Conservation (phyloP, 441 rosid species). For the Macaranga tanarius region DNA sequence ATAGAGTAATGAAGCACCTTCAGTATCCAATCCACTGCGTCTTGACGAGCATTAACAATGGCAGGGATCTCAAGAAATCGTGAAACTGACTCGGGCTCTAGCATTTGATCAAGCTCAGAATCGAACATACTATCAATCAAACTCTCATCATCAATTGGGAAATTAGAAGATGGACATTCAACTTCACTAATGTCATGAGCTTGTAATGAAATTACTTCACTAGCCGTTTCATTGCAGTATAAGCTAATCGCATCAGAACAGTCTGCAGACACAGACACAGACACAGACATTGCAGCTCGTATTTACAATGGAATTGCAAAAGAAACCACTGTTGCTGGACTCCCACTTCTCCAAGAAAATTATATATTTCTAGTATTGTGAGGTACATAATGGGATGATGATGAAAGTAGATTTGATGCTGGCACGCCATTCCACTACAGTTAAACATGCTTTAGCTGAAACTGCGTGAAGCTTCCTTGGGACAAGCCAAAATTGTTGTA, state of each 20-base stretch:
- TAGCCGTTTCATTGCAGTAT: conserved; percentile 32
- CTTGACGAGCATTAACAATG: conserved; percentile 25
- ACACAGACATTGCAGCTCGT: conserved; percentile 29
- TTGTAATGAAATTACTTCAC: conserved; percentile 14
- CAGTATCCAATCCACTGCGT: conserved; percentile 38
- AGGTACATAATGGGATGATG: background rate
- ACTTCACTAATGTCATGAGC: conserved; percentile 6
- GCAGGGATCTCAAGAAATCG: conserved; percentile 17
- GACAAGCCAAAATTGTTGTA: conserved; percentile 19
- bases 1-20: conserved; percentile 21
- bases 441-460: background rate
- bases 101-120: conserved; percentile 35
- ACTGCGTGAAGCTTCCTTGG: conserved; percentile 37
- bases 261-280: conserved; percentile 34
- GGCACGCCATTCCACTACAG: background rate
- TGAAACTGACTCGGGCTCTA: conserved; percentile 15
- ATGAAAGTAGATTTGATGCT: background rate
- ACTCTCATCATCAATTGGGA: conserved; percentile 23
- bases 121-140: conserved; percentile 22
- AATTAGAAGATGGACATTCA: background rate
- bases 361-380: no score
- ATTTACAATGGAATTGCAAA: background rate
- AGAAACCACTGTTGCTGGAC: background rate
- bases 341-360: no score
- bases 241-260: conserved; percentile 23